phyloP scores from a whole-genome alignment of 306 rosid species.

The Potentilla sterilis region DNA sequence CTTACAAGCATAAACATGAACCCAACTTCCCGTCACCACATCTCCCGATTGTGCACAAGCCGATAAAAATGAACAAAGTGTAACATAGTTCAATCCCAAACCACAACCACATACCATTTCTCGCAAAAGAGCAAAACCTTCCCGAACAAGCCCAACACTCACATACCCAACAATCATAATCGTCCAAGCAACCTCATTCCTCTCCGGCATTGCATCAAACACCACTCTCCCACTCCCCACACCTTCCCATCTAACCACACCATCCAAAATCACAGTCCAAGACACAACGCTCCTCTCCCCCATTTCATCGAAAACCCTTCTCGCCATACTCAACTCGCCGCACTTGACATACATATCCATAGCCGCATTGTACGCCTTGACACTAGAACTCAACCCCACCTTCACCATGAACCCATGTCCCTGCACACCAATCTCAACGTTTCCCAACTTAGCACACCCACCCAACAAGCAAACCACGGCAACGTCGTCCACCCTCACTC shows the following conservation, averaged over 20 bases:
- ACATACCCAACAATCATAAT: conserved; percentile 59
- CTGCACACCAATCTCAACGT: conserved; percentile 36
- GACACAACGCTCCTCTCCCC: conserved; percentile 57
- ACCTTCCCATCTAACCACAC: conserved; percentile 58
- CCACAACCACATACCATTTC: conserved; percentile 54
- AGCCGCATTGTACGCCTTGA: conserved; percentile 52
- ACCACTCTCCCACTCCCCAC: conserved; percentile 51
- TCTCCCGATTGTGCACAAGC: conserved; percentile 63
- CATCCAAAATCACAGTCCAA: conserved; percentile 73
- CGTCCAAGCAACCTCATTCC: conserved; percentile 80
- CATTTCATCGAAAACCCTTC: conserved; percentile 51
- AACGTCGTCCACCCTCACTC: conserved; percentile 42
- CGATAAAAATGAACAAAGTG: conserved; percentile 52
- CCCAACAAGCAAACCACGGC: conserved; percentile 44
- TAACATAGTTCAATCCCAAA: conserved; percentile 50
- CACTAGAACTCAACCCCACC: conserved; percentile 37
- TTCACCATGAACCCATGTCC: conserved; percentile 46
- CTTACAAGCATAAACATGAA: conserved; percentile 65
- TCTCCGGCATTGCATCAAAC: conserved; percentile 69
- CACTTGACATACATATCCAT: conserved; percentile 76
- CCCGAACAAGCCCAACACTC: conserved; percentile 42
- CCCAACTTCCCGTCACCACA: conserved; percentile 53
- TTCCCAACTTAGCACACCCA: conserved; percentile 47
- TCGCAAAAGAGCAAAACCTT: conserved; percentile 45
- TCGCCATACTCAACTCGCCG: conserved; percentile 46